Conservation (phyloP, 495 filamentous ascomycete genomes). For the Podospora pseudoanserina region DNA sequence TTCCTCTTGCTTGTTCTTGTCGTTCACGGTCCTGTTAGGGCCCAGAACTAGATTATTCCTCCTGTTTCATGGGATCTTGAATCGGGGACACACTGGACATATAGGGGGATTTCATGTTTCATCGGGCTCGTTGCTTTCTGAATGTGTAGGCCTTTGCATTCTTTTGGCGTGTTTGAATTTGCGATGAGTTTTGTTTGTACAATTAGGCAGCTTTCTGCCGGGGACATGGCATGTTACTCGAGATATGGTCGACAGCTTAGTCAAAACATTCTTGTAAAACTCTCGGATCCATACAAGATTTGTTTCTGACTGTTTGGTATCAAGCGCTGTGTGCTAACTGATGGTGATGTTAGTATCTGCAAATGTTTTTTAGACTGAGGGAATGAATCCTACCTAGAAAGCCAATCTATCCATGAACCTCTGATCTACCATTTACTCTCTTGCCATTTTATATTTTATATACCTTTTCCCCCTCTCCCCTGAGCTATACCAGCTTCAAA, state of each 20-base stretch:
- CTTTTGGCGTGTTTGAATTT: background rate
- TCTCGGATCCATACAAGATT: background rate
- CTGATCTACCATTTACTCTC: background rate
- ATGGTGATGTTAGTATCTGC: background rate
- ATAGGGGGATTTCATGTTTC: background rate
- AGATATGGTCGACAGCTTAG: background rate
- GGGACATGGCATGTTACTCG: background rate
- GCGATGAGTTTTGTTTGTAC: background rate
- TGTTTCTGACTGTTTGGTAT: background rate
- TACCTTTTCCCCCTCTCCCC: background rate
- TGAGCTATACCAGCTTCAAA: constrained; percentile 1
- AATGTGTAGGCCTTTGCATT: background rate
- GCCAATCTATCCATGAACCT: background rate
- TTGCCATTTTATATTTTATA: background rate
- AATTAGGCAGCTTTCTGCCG: background rate
- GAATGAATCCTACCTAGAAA: background rate
- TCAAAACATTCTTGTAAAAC: background rate
- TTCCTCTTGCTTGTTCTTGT: background rate
- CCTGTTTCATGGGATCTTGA: background rate
- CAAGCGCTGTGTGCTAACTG: background rate
- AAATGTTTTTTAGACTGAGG: background rate
- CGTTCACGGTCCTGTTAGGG: background rate
- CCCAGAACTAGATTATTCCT: background rate
- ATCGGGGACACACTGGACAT: background rate
- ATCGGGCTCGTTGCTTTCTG: background rate